Percentiles rank a stretch among this genome's conserved stretches.
These are phyloP conservation scores for Allium sativum DNA, from an alignment of 106 monocot species.

Conservation along the genomic window DNA sequence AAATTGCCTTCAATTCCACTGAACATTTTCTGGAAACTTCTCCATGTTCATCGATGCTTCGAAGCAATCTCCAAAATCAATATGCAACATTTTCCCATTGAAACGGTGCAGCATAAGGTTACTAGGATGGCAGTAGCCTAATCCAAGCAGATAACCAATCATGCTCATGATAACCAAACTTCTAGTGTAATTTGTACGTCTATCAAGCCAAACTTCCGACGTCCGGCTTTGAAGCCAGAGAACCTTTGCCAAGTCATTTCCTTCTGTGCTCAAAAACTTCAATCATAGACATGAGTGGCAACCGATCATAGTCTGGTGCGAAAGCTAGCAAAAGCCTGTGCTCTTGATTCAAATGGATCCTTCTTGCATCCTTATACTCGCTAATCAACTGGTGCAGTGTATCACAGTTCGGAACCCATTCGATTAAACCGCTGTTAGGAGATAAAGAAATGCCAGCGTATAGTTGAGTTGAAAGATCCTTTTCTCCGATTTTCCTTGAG, in stretches of 20 bases:
- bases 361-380: no score
- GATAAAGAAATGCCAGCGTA: slow-evolving; percentile 97
- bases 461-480: slow-evolving; percentile 90
- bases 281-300: no score
- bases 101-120: slow-evolving; percentile 87
- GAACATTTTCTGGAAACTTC: slow-evolving; percentile 98
- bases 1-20: slow-evolving; percentile 99
- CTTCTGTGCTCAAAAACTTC: slow-evolving; percentile 99
- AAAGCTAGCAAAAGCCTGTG: no score
- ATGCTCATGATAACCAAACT: slow-evolving; percentile 20
- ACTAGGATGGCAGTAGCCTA: no score
- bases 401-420: no score
- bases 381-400: no score
- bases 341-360: no score
- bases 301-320: no score
- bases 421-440: slow-evolving; percentile 93
- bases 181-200: no score
- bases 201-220: no score
- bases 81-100: slow-evolving; percentile 99
- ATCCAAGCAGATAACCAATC: slow-evolving; percentile 99
- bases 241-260: no score
- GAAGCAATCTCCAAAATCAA: slow-evolving; percentile 99
- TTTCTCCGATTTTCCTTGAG: slow-evolving; percentile 90
- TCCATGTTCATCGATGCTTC: slow-evolving; percentile 99
- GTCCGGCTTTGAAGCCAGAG: no score